A percentile compares a stretch with the other conserved stretches of the same genome.
These are phyloP conservation scores for Dionaea muscipula DNA, from an alignment of 179 eudicot genomes.

Conservation along the genomic window DNA sequence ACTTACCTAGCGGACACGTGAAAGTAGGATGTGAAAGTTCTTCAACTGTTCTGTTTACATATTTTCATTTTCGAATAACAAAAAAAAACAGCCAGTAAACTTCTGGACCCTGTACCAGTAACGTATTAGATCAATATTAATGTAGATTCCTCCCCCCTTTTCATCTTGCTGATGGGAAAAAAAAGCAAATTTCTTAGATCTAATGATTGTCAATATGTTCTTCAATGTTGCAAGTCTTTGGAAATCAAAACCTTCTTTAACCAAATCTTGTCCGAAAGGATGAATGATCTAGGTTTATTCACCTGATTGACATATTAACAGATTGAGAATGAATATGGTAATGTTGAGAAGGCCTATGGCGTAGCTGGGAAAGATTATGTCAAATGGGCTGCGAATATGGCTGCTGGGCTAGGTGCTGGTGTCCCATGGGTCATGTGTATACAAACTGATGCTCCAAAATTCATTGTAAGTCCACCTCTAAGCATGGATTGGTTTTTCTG, in stretches of 20 bases:
- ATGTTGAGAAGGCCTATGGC: conserved; percentile 59
- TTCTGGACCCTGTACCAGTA: too few species aligned
- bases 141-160: too few species aligned
- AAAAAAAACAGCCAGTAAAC: too few species aligned
- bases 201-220: too few species aligned
- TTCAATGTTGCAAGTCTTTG: too few species aligned
- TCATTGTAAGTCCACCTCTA: conserved; percentile 36
- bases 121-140: too few species aligned
- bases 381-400: conserved; percentile 93
- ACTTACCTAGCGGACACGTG: too few species aligned
- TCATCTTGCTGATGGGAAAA: too few species aligned
- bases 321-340: conserved; percentile 96
- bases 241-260: neutral
- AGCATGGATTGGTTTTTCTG: neutral
- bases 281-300: neutral
- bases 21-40: too few species aligned
- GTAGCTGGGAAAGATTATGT: conserved; percentile 55
- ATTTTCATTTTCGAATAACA: too few species aligned
- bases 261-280: neutral
- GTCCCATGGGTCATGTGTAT: conserved; percentile 99
- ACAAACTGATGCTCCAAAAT: conserved; percentile 90
- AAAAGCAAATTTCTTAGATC: too few species aligned
- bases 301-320: conserved; percentile 18
- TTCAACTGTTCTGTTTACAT: too few species aligned
- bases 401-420: conserved; percentile 76